Conservation (phyloP, 164 flowering plant genomes). For the Liquidambar formosana region DNA sequence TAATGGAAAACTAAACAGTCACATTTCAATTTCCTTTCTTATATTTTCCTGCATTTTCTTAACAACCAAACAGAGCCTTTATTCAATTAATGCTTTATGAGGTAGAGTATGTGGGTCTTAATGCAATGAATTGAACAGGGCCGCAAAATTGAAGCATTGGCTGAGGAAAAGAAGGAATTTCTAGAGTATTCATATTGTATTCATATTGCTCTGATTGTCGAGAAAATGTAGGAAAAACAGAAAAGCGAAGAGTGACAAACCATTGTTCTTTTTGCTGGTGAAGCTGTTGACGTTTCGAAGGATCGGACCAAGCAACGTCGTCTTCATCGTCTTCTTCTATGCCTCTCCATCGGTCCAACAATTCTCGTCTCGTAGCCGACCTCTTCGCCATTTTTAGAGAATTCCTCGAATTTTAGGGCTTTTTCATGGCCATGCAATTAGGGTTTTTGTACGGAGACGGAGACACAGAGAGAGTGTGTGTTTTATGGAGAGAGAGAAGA, state of each 20-base stretch:
- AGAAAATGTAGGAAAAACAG: neutral
- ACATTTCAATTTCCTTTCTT: too few species aligned
- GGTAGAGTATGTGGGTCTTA: too few species aligned
- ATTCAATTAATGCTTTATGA: too few species aligned
- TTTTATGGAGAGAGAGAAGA: too few species aligned
- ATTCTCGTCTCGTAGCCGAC: conserved; percentile 32
- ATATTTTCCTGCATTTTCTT: neutral
- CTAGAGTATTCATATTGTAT: too few species aligned
- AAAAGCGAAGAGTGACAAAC: conserved; percentile 21
- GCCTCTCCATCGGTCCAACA: conserved; percentile 69
- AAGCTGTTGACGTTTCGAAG: conserved; percentile 37
- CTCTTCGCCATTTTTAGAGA: conserved; percentile 27
- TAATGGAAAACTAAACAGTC: too few species aligned
- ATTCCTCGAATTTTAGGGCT: neutral
- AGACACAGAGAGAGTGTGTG: too few species aligned
- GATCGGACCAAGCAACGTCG: conserved; percentile 21
- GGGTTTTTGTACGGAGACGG: neutral
- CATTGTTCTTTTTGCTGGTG: conserved; percentile 64
- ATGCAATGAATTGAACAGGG: too few species aligned
- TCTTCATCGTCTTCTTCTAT: conserved; percentile 63
- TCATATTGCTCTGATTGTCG: too few species aligned
- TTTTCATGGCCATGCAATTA: neutral
- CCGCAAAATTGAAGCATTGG: too few species aligned
- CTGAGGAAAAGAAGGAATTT: too few species aligned
- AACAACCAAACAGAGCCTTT: neutral